A percentile compares a stretch with the other conserved stretches of the same genome.
phyloP scores from a whole-genome alignment of 2,329 filamentous ascomycete genomes.

The Raffaelea ambrosiae region DNA sequence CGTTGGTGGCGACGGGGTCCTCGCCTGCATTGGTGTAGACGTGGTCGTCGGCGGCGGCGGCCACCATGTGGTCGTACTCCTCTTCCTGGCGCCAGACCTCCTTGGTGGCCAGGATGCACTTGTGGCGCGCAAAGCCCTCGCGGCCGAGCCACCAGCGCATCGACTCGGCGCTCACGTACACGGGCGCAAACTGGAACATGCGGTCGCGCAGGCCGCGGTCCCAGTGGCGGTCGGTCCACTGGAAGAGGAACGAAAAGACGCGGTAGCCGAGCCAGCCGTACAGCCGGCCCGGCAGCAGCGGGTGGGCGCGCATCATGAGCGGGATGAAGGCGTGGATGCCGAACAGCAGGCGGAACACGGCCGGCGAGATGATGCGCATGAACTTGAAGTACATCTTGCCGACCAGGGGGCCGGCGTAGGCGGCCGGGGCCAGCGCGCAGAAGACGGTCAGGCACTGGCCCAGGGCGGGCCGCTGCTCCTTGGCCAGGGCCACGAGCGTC shows the following conservation, averaged over 20 bases:
- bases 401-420: conserved; percentile 79
- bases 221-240: conserved; percentile 81
- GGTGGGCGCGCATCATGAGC: conserved; percentile 81
- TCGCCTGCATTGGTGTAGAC: no score
- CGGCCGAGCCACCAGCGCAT: conserved; percentile 95
- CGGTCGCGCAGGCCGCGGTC: conserved; percentile 69
- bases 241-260: conserved; percentile 83
- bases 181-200: conserved; percentile 87
- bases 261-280: conserved; percentile 81
- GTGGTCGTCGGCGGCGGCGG: conserved; percentile 5
- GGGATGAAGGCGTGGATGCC: conserved; percentile 92
- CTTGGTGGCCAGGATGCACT: conserved; percentile 75
- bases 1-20: conserved; percentile 1
- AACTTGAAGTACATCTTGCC: conserved; percentile 87
- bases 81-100: conserved; percentile 59
- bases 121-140: conserved; percentile 71
- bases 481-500: conserved; percentile 78
- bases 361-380: conserved; percentile 71
- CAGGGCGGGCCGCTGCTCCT: conserved; percentile 79
- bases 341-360: conserved; percentile 71
- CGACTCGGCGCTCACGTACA: conserved; percentile 80
- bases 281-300: conserved; percentile 51
- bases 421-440: conserved; percentile 83
- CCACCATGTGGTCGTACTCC: conserved; percentile 19
- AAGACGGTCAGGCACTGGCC: conserved; percentile 80